phyloP scores from a whole-genome alignment of 768 basidiomycete genomes.

The Jaapia argillacea region DNA sequence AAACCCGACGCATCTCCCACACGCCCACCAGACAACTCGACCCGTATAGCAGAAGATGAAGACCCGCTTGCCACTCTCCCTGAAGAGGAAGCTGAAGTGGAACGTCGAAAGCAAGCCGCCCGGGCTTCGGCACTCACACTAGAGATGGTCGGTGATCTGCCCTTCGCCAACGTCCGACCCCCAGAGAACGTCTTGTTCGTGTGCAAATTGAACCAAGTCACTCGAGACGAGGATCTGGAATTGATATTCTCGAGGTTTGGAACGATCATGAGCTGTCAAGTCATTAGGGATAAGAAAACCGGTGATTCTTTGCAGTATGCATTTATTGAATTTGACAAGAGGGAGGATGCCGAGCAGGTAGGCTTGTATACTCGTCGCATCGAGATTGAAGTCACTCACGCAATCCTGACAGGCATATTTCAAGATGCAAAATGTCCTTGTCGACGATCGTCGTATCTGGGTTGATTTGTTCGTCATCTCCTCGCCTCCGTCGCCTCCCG shows the following conservation, averaged over 20 bases:
- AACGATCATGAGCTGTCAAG: constrained; percentile 93
- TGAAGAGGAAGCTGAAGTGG: constrained; percentile 76
- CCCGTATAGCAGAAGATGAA: constrained; percentile 92
- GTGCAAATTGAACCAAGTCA: constrained; percentile 96
- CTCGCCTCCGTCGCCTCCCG: constrained; percentile 1
- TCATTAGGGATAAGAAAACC: constrained; percentile 91
- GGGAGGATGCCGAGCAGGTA: constrained; percentile 91
- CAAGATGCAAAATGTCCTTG: constrained; percentile 99
- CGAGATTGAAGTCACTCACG: neutral
- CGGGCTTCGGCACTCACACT: constrained; percentile 90
- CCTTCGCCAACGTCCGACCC: constrained; percentile 95
- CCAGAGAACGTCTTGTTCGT: constrained; percentile 98
- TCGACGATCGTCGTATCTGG: constrained; percentile 97
- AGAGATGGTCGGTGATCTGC: constrained; percentile 98
- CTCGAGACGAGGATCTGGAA: constrained; percentile 91
- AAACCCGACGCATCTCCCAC: constrained; percentile 70
- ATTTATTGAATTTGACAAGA: constrained; percentile 95
- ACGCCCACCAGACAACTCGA: constrained; percentile 74
- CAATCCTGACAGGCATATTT: constrained; percentile 72
- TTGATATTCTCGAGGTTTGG: constrained; percentile 97
- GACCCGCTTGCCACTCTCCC: constrained; percentile 75
- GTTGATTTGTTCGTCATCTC: constrained; percentile 82
- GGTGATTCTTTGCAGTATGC: constrained; percentile 97
- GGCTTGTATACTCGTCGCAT: constrained; percentile 9
- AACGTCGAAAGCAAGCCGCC: constrained; percentile 81